phyloP scores from a whole-genome alignment of 1,284 basidiomycete species.

The Crepidotus sp. region DNA sequence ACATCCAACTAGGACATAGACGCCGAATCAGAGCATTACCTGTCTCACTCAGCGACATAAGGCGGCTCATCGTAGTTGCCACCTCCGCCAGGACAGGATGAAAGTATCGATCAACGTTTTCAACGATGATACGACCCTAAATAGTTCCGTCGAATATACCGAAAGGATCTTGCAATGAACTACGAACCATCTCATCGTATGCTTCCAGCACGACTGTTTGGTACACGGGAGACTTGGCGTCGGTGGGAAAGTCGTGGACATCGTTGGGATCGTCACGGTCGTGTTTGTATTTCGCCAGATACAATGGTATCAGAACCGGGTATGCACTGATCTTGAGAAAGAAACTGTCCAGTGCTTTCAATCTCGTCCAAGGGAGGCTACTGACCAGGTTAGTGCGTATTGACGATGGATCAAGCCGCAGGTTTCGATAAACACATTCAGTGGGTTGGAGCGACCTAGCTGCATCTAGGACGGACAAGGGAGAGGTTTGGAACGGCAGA shows the following conservation, averaged over 20 bases:
- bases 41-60: no score
- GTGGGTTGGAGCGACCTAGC: slow-evolving; percentile 17
- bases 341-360: neutral
- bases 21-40: neutral
- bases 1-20: neutral
- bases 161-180: neutral
- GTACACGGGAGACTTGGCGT: neutral
- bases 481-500: slow-evolving; percentile 34
- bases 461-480: slow-evolving; percentile 28
- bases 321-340: slow-evolving; percentile 13
- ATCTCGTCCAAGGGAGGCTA: neutral
- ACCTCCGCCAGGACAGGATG: no score
- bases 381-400: slow-evolving; percentile 12
- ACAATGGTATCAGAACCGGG: slow-evolving; percentile 16
- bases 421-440: neutral
- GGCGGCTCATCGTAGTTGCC: no score
- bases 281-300: slow-evolving; percentile 10
- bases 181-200: slow-evolving; percentile 1
- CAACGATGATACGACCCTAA: slow-evolving; percentile 14
- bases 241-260: no score
- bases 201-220: slow-evolving; percentile 14
- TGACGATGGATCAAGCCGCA: slow-evolving; percentile 6
- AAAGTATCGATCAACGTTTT: slow-evolving; percentile 1
- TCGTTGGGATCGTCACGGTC: neutral
- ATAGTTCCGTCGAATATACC: neutral